phyloP scores from a whole-genome alignment of 257 asterid species.

The Cruciata laevipes region DNA sequence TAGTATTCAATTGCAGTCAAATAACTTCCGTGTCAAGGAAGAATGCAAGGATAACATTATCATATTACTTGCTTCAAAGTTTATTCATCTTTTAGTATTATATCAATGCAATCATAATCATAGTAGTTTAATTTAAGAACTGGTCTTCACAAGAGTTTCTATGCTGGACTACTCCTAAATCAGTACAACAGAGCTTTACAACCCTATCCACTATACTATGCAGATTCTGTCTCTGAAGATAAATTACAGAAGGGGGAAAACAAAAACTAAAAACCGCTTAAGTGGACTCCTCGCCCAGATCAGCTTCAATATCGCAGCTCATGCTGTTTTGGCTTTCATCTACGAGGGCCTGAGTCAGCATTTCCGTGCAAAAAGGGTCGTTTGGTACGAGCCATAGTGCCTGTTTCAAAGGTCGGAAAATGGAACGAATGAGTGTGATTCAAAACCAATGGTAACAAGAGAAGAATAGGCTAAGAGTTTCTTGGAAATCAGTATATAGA shows the following conservation, averaged over 20 bases:
- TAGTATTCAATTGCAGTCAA: too few species aligned
- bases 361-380: conserved; percentile 81
- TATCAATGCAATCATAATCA: too few species aligned
- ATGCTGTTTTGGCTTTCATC: conserved; percentile 55
- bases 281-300: conserved; percentile 14
- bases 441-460: not conserved
- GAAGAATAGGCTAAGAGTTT: not conserved
- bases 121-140: not conserved
- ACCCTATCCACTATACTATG: not conserved
- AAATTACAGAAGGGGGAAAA: not conserved
- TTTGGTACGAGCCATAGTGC: conserved; percentile 79
- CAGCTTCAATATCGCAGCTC: conserved; percentile 15
- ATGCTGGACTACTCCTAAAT: not conserved
- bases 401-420: conserved; percentile 30
- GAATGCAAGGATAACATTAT: not conserved
- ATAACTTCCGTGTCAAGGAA: not conserved
- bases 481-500: not conserved
- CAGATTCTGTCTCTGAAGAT: conserved; percentile 1
- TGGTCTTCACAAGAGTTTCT: not conserved
- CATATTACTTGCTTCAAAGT: not conserved
- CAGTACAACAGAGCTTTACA: conserved; percentile 3
- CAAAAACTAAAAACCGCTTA: not conserved
- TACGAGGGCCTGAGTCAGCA: conserved; percentile 75
- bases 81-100: not conserved
- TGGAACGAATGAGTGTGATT: not conserved